A percentile compares a stretch with the other conserved stretches of the same genome.
Evolutionary conservation across 73 alveolate genomes (phyloP).

Genomic region (Paramecium caudatum): DNA sequence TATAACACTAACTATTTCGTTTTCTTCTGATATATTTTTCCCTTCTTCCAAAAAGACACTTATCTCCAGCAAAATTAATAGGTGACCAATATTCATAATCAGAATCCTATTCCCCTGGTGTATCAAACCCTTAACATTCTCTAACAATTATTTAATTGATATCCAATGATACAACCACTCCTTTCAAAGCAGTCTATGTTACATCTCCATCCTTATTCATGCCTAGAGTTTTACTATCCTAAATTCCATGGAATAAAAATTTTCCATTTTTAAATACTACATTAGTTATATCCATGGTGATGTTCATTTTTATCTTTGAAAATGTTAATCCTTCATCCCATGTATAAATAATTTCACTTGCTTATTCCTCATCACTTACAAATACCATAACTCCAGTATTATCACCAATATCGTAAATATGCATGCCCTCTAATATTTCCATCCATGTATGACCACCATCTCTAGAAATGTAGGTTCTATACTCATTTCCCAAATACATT

Average conservation of each 20-base stretch:
- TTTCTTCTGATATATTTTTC: slow-evolving; percentile 87
- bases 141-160: slow-evolving; percentile 85
- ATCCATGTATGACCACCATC: slow-evolving; percentile 93
- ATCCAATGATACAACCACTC: slow-evolving; percentile 80
- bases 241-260: slow-evolving; percentile 81
- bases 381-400: slow-evolving; percentile 91
- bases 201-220: slow-evolving; percentile 75
- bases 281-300: slow-evolving; percentile 29
- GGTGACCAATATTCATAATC: slow-evolving; percentile 94
- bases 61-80: slow-evolving; percentile 80
- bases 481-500: slow-evolving; percentile 74
- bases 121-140: slow-evolving; percentile 87
- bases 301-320: slow-evolving; percentile 27
- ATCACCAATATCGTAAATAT: slow-evolving; percentile 89
- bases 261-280: slow-evolving; percentile 15
- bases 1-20: slow-evolving; percentile 83
- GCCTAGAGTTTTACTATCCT: slow-evolving; percentile 75
- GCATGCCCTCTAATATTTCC: slow-evolving; percentile 87
- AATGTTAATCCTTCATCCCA: slow-evolving; percentile 91
- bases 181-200: slow-evolving; percentile 78
- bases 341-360: slow-evolving; percentile 68
- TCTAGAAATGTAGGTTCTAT: slow-evolving; percentile 85
- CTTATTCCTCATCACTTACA: slow-evolving; percentile 87
- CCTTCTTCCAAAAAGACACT: slow-evolving; percentile 87
- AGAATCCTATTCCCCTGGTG: slow-evolving; percentile 76